Evolutionary conservation across 257 asterid genomes (phyloP).

Genomic region (Gentiana dahurica): DNA sequence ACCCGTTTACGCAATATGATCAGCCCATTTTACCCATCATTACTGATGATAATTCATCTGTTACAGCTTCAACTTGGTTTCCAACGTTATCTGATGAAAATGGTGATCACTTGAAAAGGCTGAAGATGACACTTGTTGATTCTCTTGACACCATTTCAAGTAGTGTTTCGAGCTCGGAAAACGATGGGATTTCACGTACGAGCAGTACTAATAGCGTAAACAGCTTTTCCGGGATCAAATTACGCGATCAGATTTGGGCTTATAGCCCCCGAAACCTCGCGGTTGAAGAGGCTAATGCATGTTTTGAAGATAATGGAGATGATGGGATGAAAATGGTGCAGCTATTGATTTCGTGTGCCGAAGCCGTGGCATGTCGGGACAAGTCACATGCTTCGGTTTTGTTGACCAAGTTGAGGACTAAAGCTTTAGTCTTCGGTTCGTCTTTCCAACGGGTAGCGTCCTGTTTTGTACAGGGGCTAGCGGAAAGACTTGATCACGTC

Average conservation of each 20-base stretch:
- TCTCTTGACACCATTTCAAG: slow-evolving; percentile 19
- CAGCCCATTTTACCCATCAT: slow-evolving; percentile 16
- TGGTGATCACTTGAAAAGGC: slow-evolving; percentile 30
- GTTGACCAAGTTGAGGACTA: slow-evolving; percentile 46
- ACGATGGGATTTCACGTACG: slow-evolving; percentile 23
- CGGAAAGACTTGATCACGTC: slow-evolving; percentile 50
- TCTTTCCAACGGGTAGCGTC: slow-evolving; percentile 79
- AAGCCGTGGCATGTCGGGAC: slow-evolving; percentile 74
- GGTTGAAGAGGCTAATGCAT: slow-evolving; percentile 29
- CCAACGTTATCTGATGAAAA: slow-evolving; percentile 23
- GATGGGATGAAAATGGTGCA: slow-evolving; percentile 48
- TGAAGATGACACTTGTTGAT: slow-evolving; percentile 25
- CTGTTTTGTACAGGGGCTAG: slow-evolving; percentile 64
- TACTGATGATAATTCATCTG: slow-evolving; percentile 19
- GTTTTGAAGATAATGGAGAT: slow-evolving; percentile 11
- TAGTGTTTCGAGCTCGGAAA: slow-evolving; percentile 11
- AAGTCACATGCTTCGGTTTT: slow-evolving; percentile 48
- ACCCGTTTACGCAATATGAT: slow-evolving; percentile 6
- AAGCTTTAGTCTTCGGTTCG: slow-evolving; percentile 59
- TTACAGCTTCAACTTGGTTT: slow-evolving; percentile 19
- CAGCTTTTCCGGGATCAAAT: slow-evolving; percentile 37
- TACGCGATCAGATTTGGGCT: slow-evolving; percentile 63
- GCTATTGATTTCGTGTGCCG: slow-evolving; percentile 62
- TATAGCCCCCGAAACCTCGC: slow-evolving; percentile 48
- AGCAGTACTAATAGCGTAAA: slow-evolving; percentile 31